Base-by-base conservation (phyloP, 2,329 filamentous ascomycete species). In the Fragosphaeria purpurea region DNA sequence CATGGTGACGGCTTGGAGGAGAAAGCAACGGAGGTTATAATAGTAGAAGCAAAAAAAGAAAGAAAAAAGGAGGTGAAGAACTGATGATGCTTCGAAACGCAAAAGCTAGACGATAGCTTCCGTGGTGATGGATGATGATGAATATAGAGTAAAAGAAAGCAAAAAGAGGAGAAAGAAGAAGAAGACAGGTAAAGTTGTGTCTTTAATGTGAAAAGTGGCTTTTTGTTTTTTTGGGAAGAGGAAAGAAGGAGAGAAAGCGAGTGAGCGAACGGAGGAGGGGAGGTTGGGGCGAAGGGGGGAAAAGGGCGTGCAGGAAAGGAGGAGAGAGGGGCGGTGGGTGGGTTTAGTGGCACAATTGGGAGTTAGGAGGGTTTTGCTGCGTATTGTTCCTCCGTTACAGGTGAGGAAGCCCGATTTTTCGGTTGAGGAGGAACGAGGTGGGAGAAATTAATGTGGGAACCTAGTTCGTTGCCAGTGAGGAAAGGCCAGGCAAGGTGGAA, bases 1-100 rank as follows among this genome's bases (percentile, higher is more conserved):
- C 76, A 79, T 79, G 67, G 67, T 73, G 72, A 68, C 67, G 66
- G 70, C 70, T 75, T 71, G 67, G 41, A 45, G 48, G 51, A 50
- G 57, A 58, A 61, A 59, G 61, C 58, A 56, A 60, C 10, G 54
- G 60, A 59, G 58, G 44, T 45, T 13, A 43, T 58, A 60, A 55
- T 52, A 53, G 55, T 49, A 57, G 62, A 51, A 60, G 57, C 63
- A 41, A 38, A 44, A 22, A 47, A 40, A 46, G 59, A 62, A 60
- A 61, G 63, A 61, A 63, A 60, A 61, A 63, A 60, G 61, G 65
- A 60, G 58, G 58, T 58, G 57, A 57, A 57, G 55, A 56, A 56
- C 43, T 55, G 53, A 55, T 3, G 22, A 22, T 22, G 22, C 22
- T 22, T 22, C 22, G 22, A 22, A 22, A 22, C 22, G 22, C 22